phyloP scores from a whole-genome alignment of 2,329 filamentous ascomycete species.

The Scytalidium sp. region DNA sequence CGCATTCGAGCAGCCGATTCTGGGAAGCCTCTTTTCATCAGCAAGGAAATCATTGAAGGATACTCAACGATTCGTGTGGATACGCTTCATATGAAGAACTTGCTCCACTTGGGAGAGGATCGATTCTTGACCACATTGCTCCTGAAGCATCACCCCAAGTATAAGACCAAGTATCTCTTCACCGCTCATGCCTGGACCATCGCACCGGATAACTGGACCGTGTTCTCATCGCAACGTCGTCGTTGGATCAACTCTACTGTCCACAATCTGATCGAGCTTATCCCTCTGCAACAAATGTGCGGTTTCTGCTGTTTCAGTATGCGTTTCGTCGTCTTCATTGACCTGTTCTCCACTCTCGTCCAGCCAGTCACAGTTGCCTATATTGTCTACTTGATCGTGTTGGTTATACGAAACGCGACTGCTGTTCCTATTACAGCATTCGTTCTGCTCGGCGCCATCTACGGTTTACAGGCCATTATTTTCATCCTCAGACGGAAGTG shows the following conservation, averaged over 20 bases:
- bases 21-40: conserved; percentile 95
- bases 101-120: conserved; percentile 95
- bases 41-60: conserved; percentile 80
- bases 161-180: conserved; percentile 98
- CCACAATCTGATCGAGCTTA: conserved; percentile 94
- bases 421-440: conserved; percentile 82
- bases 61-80: conserved; percentile 95
- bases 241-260: conserved; percentile 99
- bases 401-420: conserved; percentile 57
- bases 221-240: conserved; percentile 97
- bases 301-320: conserved; percentile 99
- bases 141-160: conserved; percentile 86
- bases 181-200: conserved; percentile 94
- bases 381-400: conserved; percentile 82
- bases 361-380: conserved; percentile 91
- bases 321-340: conserved; percentile 95
- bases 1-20: conserved; percentile 91
- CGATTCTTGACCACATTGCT: conserved; percentile 93
- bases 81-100: conserved; percentile 97
- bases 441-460: conserved; percentile 89
- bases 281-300: conserved; percentile 89
- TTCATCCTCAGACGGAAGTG: conserved; percentile 96
- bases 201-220: conserved; percentile 87
- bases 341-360: conserved; percentile 86
- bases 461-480: conserved; percentile 94